Evolutionary conservation across 1,284 basidiomycete genomes (phyloP).

Genomic region (Cutaneotrichosporon sp.): DNA sequence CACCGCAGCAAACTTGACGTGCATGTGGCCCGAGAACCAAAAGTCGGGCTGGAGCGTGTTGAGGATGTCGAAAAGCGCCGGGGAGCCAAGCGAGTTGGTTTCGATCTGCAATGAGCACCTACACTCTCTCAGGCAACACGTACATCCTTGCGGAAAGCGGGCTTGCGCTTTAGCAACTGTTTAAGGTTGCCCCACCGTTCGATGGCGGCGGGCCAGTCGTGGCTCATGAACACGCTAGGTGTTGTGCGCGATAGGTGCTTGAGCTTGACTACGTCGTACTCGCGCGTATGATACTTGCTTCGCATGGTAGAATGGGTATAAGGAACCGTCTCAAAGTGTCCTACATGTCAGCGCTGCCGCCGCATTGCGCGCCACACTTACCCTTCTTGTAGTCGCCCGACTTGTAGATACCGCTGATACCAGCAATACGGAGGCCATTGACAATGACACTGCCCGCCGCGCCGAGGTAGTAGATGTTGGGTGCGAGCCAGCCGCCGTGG

Average conservation of each 20-base stretch:
- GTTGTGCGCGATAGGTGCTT: conserved; percentile 46
- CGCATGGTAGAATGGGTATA: conserved; percentile 63
- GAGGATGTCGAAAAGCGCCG: conserved; percentile 76
- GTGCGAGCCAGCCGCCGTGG: conserved; percentile 92
- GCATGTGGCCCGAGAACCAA: conserved; percentile 96
- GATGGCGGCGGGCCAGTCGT: conserved; percentile 92
- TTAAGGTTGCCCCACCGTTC: conserved; percentile 70
- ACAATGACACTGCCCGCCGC: conserved; percentile 84
- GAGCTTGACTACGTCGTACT: conserved; percentile 74
- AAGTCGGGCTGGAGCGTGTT: conserved; percentile 69
- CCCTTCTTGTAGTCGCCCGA: conserved; percentile 69
- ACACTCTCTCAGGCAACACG: too few relatives aligned
- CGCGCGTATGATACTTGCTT: conserved; percentile 85
- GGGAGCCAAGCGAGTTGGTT: conserved; percentile 73
- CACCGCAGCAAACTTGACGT: conserved; percentile 73
- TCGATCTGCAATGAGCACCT: conserved; percentile 51
- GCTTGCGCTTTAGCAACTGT: conserved; percentile 67
- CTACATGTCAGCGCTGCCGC: conserved; percentile 26
- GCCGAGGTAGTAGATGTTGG: conserved; percentile 95
- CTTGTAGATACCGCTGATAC: conserved; percentile 92
- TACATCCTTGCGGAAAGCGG: conserved; percentile 71
- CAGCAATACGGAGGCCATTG: conserved; percentile 78
- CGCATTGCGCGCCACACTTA: conserved; percentile 40
- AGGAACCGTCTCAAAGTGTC: conserved; percentile 55
- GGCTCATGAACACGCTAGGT: conserved; percentile 72